Base-by-base conservation (phyloP, 495 filamentous ascomycete species). In the Hyaloscypha variabilis region DNA sequence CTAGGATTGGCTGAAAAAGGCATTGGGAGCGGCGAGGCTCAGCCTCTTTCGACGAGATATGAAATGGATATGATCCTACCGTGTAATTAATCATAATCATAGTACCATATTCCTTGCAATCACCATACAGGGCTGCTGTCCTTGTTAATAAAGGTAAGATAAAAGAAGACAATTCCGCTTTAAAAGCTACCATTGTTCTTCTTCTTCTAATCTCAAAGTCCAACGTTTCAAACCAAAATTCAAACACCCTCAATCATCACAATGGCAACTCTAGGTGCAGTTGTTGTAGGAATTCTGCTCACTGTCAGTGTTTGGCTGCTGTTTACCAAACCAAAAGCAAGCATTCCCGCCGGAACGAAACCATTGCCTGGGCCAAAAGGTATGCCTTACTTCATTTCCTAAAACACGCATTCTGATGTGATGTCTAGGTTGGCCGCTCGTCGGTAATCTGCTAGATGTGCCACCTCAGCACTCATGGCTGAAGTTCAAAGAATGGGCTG, bases 401-500 rank as follows among this genome's bases (percentile, higher is more conserved):
- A 5, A 4, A 34, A 34, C 30, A 34, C 4, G 30, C 4, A 34
- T 5, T 34, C n/a, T 34, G 30, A 34, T 11, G 4, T 11, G 11
- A 11, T 34, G 30, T 34, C 30, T 11, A 34, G 30, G 30, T 11
- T 11, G 4, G 11, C 30, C 30, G 11, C 30, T 34, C 30, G 11
- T 34, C 11, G 30, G 30, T 11, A 34, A 11, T 34, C 30, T 34
- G 30, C 4, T 5, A 34, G 11, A 34, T 4, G 30, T 4, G 5
- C 4, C 4, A 34, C 30, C 4, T 34, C 5, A 10, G 8, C 17
- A 66, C 31, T 66, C 69, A 21, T 79, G 77, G 77, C 61, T 79
- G 36, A 73, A 76, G 53, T 78, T 79, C 66, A 63, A 71, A n/a
- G 61, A 71, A 36, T 79, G 77, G 77, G 56, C 67, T 4, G 58